Conservation (phyloP, 495 filamentous ascomycete species). For the Neohortaea acidophila region DNA sequence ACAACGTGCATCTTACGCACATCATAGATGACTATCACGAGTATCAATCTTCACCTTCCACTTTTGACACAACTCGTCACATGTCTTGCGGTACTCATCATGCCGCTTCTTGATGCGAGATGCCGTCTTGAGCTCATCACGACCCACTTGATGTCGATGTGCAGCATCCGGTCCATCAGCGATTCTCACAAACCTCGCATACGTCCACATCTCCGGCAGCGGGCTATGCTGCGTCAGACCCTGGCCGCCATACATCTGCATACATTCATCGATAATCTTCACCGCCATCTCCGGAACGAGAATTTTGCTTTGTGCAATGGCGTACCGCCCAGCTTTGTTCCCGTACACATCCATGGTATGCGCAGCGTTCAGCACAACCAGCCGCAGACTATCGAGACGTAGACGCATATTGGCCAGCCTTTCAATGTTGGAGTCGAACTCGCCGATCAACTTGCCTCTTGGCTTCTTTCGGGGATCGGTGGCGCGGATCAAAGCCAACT, state of each 20-base stretch:
- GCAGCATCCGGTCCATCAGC: conserved; percentile 31
- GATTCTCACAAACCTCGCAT: conserved; percentile 29
- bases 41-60: conserved; percentile 23
- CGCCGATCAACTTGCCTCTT: conserved; percentile 27
- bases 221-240: conserved; percentile 30
- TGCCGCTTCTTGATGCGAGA: conserved; percentile 22
- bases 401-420: conserved; percentile 29
- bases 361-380: conserved; percentile 30
- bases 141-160: conserved; percentile 30
- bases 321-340: conserved; percentile 28
- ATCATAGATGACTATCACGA: too few species aligned
- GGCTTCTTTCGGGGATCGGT: conserved; percentile 28
- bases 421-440: conserved; percentile 31
- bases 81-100: conserved; percentile 23
- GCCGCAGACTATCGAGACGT: conserved; percentile 25
- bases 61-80: conserved; percentile 24
- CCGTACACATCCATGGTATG: conserved; percentile 28
- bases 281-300: conserved; percentile 26
- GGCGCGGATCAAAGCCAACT: conserved; percentile 26
- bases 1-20: too few species aligned
- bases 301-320: conserved; percentile 30
- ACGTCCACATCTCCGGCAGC: conserved; percentile 31
- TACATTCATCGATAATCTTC: conserved; percentile 29
- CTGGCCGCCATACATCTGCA: conserved; percentile 31
- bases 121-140: conserved; percentile 31